Evolutionary conservation across 768 basidiomycete species (phyloP), one percentile per base, ranked within the genome.

Genomic region (Collybia sp.): DNA sequence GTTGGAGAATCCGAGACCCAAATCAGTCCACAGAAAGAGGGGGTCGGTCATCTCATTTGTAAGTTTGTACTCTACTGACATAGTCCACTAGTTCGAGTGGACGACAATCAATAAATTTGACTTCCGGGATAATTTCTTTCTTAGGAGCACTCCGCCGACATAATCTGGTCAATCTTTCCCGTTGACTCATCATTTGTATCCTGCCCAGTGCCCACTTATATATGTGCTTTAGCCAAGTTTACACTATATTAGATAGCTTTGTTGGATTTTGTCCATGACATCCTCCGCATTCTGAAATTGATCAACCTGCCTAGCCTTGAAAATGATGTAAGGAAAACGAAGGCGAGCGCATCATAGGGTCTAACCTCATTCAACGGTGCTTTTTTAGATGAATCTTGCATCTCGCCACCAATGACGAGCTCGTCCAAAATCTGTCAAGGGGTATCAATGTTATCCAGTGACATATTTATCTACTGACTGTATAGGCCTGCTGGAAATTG

Each of bases 401-500:
- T 69, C 65, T 98, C 95, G 36, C 95, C 95, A 11, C 90, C 85
- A 25, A 96, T 86, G 53, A 98, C 82, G 36, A 97, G 75, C 63
- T 97, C 94, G 58, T 98, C 95, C 32, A 98, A 69, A 48, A 97
- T 81, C 86, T 89, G 38, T 36, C 52, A 30, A 31, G 8, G 25
- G 25, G 25, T 25, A 25, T 25, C 10, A 30, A 12, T 16, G 32
- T 31, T 42, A 33, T 37, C 40, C 19, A 33, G 15, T 5, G 13
- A 6, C 31, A 30, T 40, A 16, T 2, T 30, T 12, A 18, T 32
- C 15, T 31, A n/a, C 16, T 33, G n/a, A 89, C 93, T 3, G 89
- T 82, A 61, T 93, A 96, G 1, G 94, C 95, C 63, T 93, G 90
- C 61, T 97, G 89, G 62, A 97, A 97, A 70, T 96, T 96, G 79